Base-by-base conservation (phyloP, 2,329 filamentous ascomycete species). In the Penicillium sp. region DNA sequence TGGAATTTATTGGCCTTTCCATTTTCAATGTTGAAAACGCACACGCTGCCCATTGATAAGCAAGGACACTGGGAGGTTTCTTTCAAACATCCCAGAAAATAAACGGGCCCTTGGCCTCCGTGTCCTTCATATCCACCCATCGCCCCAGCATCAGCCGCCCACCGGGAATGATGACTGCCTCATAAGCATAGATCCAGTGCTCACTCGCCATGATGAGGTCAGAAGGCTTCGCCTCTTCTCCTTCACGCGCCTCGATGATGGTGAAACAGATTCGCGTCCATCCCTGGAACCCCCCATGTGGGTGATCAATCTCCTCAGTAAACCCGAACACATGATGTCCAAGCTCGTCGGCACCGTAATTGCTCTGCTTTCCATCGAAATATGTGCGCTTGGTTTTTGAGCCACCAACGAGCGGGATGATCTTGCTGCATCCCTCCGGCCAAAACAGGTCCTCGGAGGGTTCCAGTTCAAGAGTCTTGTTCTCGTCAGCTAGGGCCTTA, bases 101-200 rank as follows among this genome's bases (percentile, higher is more conserved):
- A 41, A 70, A 71, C 8, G 69, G 70, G 0, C 69, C 69, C 18
- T 18, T 47, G 14, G 49, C 42, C 19, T 16, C 7, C 11, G 49
- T 27, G 4, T 65, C 63, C 27, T 59, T 44, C 55, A 71, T 38
- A 50, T 73, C 64, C 13, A 66, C 19, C 79, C 80, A 85, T 26
- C 76, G 68, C 10, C 79, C 79, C 47, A 81, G 47, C 64, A 81
- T 78, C 36, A 80, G 72, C 26, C 72, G 71, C 1, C 74, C 73
- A 4, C 78, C 77, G 2, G 79, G 79, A 4, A 79, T 55, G 11
- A 81, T 66, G 19, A 75, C 65, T 0, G 76, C 79, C 61, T 81
- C 78, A 52, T 80, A 81, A 4, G 68, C 75, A 64, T 75, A 77
- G 2, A 74, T 65, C 57, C 71, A 73, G 16, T 63, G 53, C 47